Conservation (phyloP, 2,329 filamentous ascomycete genomes). For the Cladophialophora bantiana region DNA sequence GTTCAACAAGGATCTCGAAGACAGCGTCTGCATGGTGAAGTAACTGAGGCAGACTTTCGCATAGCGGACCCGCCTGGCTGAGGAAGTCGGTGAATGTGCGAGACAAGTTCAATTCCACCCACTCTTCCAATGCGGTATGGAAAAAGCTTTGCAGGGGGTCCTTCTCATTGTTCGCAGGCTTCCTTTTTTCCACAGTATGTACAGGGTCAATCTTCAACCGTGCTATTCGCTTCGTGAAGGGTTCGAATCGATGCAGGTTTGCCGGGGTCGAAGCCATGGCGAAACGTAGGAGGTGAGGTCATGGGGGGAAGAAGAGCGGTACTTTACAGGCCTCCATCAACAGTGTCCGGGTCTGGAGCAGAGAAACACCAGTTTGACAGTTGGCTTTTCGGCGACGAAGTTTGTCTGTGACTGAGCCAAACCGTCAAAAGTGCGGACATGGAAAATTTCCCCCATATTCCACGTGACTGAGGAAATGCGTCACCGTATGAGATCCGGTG, state of each 20-base stretch:
- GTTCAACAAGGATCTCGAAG: conserved; percentile 75
- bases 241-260: conserved; percentile 88
- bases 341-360: too few relatives aligned
- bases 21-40: conserved; percentile 89
- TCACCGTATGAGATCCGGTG: not conserved
- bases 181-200: conserved; percentile 74
- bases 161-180: conserved; percentile 77
- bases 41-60: conserved; percentile 89
- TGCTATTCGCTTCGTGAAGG: conserved; percentile 86
- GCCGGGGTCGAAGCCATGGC: conserved; percentile 65
- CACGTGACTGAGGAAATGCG: not conserved
- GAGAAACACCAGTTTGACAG: too few relatives aligned
- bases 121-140: conserved; percentile 80
- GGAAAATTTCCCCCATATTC: conserved; percentile 13
- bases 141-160: conserved; percentile 82
- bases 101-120: conserved; percentile 90
- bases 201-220: conserved; percentile 94
- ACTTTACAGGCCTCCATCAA: too few relatives aligned
- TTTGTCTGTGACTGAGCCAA: not conserved
- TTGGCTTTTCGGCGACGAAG: not conserved
- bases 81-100: conserved; percentile 79
- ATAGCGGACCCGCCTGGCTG: conserved; percentile 75
- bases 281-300: too few relatives aligned
- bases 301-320: too few relatives aligned
- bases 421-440: not conserved